These are phyloP conservation scores for Myxozyma vanderwaltii DNA, from an alignment of 805 yeast species.

Conservation along the genomic window DNA sequence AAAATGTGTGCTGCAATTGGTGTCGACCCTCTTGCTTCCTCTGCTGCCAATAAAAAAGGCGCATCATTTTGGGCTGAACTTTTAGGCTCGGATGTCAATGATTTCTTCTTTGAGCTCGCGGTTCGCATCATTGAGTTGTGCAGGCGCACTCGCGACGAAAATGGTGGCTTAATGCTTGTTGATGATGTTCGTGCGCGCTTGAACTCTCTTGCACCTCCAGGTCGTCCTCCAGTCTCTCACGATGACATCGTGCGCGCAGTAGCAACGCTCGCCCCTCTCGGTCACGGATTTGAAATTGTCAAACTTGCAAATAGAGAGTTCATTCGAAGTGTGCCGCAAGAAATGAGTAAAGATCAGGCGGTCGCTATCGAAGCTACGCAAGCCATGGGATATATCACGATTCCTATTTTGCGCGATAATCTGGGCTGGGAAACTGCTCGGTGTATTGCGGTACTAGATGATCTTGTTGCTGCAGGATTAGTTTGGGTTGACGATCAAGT, in stretches of 20 bases:
- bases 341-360: constrained; percentile 67
- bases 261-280: constrained; percentile 55
- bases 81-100: constrained; percentile 47
- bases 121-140: constrained; percentile 77
- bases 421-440: constrained; percentile 71
- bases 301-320: constrained; percentile 58
- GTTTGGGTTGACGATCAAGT: constrained; percentile 74
- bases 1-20: constrained; percentile 79
- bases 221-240: constrained; percentile 39
- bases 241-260: constrained; percentile 62
- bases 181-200: constrained; percentile 51
- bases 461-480: constrained; percentile 78
- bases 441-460: constrained; percentile 57
- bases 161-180: constrained; percentile 79
- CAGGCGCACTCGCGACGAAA: constrained; percentile 64
- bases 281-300: constrained; percentile 70
- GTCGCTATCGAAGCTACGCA: constrained; percentile 74
- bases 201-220: constrained; percentile 5
- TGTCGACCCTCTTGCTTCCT: constrained; percentile 67
- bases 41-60: constrained; percentile 38
- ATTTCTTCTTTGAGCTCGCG: constrained; percentile 66
- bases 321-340: constrained; percentile 63
- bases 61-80: constrained; percentile 44
- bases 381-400: constrained; percentile 72
- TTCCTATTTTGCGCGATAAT: constrained; percentile 67